Conservation (phyloP, 1,139 yeast species). For the Sugiyamaella japonica region DNA sequence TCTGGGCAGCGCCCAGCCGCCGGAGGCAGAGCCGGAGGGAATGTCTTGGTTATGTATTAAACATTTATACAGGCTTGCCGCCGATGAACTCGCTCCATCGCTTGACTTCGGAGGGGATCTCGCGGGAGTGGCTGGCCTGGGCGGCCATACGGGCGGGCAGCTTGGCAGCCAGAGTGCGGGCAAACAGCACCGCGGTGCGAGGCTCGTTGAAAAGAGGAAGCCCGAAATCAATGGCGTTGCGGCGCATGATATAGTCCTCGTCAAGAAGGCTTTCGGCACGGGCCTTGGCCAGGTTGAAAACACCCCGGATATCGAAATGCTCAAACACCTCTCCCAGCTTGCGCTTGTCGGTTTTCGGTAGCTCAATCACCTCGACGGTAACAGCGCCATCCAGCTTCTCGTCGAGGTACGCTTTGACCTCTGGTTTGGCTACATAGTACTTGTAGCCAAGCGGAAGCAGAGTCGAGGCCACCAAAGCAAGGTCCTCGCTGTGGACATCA, state of each 20-base stretch:
- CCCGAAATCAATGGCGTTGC: slow-evolving; percentile 97
- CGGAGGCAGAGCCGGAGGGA: slow-evolving; percentile 2
- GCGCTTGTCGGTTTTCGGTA: slow-evolving; percentile 92
- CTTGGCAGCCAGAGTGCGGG: slow-evolving; percentile 75
- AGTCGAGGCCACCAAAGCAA: slow-evolving; percentile 71
- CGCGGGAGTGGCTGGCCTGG: slow-evolving; percentile 42
- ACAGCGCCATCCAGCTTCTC: slow-evolving; percentile 49
- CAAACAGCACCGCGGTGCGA: slow-evolving; percentile 83
- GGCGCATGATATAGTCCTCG: slow-evolving; percentile 95
- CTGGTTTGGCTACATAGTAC: slow-evolving; percentile 71
- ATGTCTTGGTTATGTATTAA: neutral
- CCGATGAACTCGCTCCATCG: slow-evolving; percentile 98
- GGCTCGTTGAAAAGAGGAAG: slow-evolving; percentile 97
- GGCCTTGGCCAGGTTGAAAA: slow-evolving; percentile 85
- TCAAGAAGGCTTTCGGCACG: slow-evolving; percentile 84
- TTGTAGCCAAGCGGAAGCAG: slow-evolving; percentile 77
- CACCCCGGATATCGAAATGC: slow-evolving; percentile 76
- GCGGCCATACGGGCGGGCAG: slow-evolving; percentile 50
- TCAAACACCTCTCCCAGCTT: slow-evolving; percentile 91
- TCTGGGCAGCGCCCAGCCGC: slow-evolving; percentile 9
- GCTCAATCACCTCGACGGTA: slow-evolving; percentile 65
- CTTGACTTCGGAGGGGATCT: slow-evolving; percentile 78
- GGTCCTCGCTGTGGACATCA: slow-evolving; percentile 68
- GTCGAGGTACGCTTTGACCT: slow-evolving; percentile 66
- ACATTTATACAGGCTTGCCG: slow-evolving; percentile 71